Percentiles rank a stretch among this genome's conserved stretches.
These are phyloP conservation scores for Pyrus hybrid DNA, from an alignment of 331 rosid species.

Conservation along the genomic window DNA sequence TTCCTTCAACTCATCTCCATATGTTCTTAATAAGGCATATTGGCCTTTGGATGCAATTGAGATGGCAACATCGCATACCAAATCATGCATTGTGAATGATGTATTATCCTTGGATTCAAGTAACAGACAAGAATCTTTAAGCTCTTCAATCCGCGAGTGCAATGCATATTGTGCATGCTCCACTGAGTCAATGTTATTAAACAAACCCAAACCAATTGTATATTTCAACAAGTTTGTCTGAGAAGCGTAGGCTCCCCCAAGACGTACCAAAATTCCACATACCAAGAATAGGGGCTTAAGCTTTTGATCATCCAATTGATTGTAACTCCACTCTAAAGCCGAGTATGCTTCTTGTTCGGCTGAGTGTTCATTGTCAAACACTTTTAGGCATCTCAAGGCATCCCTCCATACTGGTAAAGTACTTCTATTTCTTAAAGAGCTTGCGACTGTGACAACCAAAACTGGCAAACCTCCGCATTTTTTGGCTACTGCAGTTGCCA, in stretches of 20 bases:
- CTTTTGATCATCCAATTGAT: too few species aligned
- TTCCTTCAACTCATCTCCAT: not conserved
- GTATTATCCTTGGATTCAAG: too few species aligned
- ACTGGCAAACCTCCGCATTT: not conserved
- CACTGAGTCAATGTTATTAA: not conserved
- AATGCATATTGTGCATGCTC: slow-evolving; percentile 7
- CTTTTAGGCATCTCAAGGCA: slow-evolving; percentile 14
- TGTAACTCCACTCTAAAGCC: too few species aligned
- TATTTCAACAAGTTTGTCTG: slow-evolving; percentile 23
- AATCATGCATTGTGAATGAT: slow-evolving; percentile 31
- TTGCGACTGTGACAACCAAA: slow-evolving; percentile 13
- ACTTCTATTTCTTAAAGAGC: not conserved
- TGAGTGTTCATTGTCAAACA: too few species aligned
- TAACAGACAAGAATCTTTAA: slow-evolving; percentile 25
- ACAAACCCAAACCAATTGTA: not conserved
- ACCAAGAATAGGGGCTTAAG: too few species aligned
- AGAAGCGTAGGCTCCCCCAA: not conserved
- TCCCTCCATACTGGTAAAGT: slow-evolving; percentile 13
- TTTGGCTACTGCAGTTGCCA: slow-evolving; percentile 12
- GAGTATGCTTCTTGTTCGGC: too few species aligned
- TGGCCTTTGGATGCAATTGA: too few species aligned
- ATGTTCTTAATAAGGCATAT: not conserved
- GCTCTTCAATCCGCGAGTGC: slow-evolving; percentile 8
- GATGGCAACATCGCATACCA: slow-evolving; percentile 19
- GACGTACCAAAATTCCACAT: not conserved